Evolutionary conservation across 2,329 filamentous ascomycete species (phyloP).

Genomic region (Exserohilum turcica): DNA sequence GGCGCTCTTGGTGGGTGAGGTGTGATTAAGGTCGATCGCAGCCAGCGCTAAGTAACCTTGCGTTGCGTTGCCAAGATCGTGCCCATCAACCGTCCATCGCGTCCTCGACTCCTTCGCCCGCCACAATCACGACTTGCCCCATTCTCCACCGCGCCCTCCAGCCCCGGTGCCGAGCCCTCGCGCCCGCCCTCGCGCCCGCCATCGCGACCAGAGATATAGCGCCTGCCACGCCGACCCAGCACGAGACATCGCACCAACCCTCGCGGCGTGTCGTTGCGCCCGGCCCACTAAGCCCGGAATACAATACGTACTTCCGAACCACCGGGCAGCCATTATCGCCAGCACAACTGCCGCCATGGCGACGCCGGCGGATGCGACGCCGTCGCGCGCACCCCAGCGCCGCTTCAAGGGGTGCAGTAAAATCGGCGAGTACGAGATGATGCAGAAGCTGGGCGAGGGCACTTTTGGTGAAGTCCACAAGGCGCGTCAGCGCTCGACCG

Average conservation of each 20-base stretch:
- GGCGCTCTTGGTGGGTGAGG: constrained; percentile 23
- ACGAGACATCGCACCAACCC: constrained; percentile 19
- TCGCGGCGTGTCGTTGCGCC: constrained; percentile 9
- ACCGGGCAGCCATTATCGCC: background rate
- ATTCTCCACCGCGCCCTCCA: constrained; percentile 25
- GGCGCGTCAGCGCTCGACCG: constrained; percentile 75
- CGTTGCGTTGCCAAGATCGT: constrained; percentile 22
- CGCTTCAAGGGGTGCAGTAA: constrained; percentile 83
- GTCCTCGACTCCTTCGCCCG: constrained; percentile 23
- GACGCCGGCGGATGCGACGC: constrained; percentile 33
- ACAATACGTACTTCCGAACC: background rate
- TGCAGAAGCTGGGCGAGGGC: constrained; percentile 87
- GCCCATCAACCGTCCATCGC: constrained; percentile 25
- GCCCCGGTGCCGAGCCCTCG: constrained; percentile 13
- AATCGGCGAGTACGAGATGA: constrained; percentile 78
- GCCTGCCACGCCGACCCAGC: constrained; percentile 8
- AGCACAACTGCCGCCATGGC: constrained; percentile 22
- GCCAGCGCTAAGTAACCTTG: constrained; percentile 24
- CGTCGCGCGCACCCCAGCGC: constrained; percentile 58
- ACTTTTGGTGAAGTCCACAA: constrained; percentile 98
- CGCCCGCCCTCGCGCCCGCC: constrained; percentile 31
- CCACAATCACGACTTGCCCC: constrained; percentile 7
- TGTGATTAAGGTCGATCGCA: constrained; percentile 34
- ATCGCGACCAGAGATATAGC: constrained; percentile 11
- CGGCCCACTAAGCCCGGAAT: constrained; percentile 24